Base-by-base conservation (phyloP, 257 asterid genomes). In the Orobanche coerulescens region DNA sequence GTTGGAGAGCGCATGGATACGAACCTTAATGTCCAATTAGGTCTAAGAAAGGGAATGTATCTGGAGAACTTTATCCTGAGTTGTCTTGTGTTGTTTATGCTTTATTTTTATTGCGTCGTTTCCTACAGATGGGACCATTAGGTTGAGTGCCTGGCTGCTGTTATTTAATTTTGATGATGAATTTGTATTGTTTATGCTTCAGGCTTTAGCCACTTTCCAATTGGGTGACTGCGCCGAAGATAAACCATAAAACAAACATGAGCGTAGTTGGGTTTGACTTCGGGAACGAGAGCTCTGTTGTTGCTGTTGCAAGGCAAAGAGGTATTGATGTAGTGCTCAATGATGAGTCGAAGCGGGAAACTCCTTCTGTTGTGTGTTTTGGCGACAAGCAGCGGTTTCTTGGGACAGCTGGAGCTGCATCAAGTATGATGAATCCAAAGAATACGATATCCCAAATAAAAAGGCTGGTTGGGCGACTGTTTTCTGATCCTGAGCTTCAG, bases 241-340 rank as follows among this genome's bases (percentile, higher is more conserved):
- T 46, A 30, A 22, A 30, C 60, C 12, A 58, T 69, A 62, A 68
- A 85, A 58, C 66, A 72, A 85, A 67, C 69, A 91, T 91, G 97
- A 91, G 97, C 55, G 97, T 91, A 69, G 97, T 91, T 6, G 97
- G 97, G 61, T 88, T 91, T 71, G 97, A 91, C 65, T 66, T 91
- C 42, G 96, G 97, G 25, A 88, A 91, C 8, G 96, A 91, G 66
- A 91, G 90, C 48, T 59, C 92, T 20, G 97, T 91, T 28, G 96
- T 91, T 48, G 96, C 97, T 0, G 97, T 91, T 64, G 97, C 97
- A 10, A 77, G 96, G 69, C 97, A 91, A 53, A 73, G 97, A 49
- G 97, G 97, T 3, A 91, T 91, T 15, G 97, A 91, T 64, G 95
- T 91, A 13, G 97, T 91, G 28, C 95, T 91, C 53, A 91, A 91